Base-by-base conservation (phyloP, 2,329 filamentous ascomycete genomes). In the Neofusicoccum ribis region DNA sequence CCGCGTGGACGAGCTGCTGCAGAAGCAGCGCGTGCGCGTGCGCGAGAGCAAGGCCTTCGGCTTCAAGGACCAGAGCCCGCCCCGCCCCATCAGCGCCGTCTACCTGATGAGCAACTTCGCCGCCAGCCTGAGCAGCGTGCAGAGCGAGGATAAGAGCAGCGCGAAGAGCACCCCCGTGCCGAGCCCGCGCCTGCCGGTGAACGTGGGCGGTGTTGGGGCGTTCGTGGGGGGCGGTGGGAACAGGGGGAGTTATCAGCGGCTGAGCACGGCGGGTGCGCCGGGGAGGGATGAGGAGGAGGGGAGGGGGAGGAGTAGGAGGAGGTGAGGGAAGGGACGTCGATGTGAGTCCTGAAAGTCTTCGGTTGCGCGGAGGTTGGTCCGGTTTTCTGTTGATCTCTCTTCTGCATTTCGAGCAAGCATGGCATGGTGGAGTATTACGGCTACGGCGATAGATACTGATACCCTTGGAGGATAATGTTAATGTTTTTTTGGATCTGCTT, bases 1-100 rank as follows among this genome's bases (percentile, higher is more conserved):
- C 12, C 69, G 71, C 0, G 72, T 73, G 7, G 69, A 76, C 23
- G 54, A 34, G 39, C 23, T 46, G 54, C 41, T 59, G 54, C 20
- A 15, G 2, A 46, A 59, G 54, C 37, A 44, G 39, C 54, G 54
- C 41, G 41, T 12, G 1, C 5, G 12, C 14, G 41, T 59, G 23
- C 20, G 54, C 7, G 39, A 36, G 39, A 44, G 39, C 54, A 59
- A 17, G 54, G 54, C 54, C 2, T 9, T 59, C 4, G 54, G 54
- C 14, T 59, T 59, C 41, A n/a, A 23, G 8, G 39, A 43, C 23
- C 54, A 59, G 41, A 31, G 23, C 5, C 20, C 54, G 23, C 54
- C 54, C 15, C 14, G 54, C 7, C 54, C 54, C 1, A 14, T 44
- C 15, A 59, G 27, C 27, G 54, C 54, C 12, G n/a, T 59, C 5